Evolutionary conservation across 169 alveolate species (phyloP), one percentile per base, ranked within the genome.

Genomic region (Pseudocohnilembus persalinus): DNA sequence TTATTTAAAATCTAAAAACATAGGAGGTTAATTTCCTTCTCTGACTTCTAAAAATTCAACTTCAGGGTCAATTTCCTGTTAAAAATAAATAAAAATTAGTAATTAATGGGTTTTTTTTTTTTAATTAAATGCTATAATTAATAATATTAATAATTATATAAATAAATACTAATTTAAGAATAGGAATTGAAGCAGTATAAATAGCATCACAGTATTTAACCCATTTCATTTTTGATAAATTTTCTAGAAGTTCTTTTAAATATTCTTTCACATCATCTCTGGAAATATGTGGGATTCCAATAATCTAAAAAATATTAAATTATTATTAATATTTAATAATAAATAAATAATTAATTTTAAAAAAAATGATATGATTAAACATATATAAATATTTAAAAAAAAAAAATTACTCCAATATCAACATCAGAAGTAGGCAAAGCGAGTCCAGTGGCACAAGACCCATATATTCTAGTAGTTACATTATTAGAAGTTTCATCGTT

Each of bases 391-490:
- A n/a, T n/a, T n/a, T n/a, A n/a, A n/a, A n/a, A n/a, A n/a, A n/a
- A 49, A 11, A 49, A 11, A 11, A 49, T 82, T 63, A 88, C 76
- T 34, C 88, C 91, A 16, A 88, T 32, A 88, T 88, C 91, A 30
- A 88, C 74, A 29, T 82, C 91, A 78, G 88, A 82, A 64, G 77
- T 68, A n/a, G 85, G 86, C 6, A 88, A 35, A 31, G 91, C 75
- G 31, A 88, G 78, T 34, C 88, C 91, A 73, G 91, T 88, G 0
- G 91, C 91, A 83, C 88, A 88, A 28, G 91, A 88, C 30, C 91
- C 91, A 74, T 33, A 82, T 0, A 82, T 72, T 82, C 81, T 82
- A 1, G 68, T 29, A 32, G 73, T 80, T 74, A 64, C 76, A 26
- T 73, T 73, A 73, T 73, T 49, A 11, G 4, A 20, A 49, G 26